Base-by-base conservation (phyloP, 805 yeast genomes). In the Metschnikowia proteae region DNA sequence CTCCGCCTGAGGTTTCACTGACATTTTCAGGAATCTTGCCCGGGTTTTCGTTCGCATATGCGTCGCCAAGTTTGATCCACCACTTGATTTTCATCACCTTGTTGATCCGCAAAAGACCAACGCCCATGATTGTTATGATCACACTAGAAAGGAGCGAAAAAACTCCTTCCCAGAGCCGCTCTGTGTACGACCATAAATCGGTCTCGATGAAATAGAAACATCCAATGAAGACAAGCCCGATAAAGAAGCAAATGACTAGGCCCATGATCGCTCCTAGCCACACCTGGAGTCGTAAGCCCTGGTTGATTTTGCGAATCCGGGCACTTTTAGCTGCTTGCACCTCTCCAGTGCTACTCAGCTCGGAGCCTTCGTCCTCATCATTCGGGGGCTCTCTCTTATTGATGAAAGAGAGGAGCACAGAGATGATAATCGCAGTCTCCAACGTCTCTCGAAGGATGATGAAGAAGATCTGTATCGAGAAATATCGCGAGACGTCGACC, bases 161-260 rank as follows among this genome's bases (percentile, higher is more conserved):
- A 0, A 83, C 67, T 6, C 96, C 96, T 63, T 90, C 97, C 87
- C 96, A 90, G 46, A 88, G 74, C 59, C 94, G 81, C 63, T 90
- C 97, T 36, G 96, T 85, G 51, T 82, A 70, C 6, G 91, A 80
- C 97, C 97, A 90, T 46, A 88, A 69, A 67, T 90, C 95, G 26
- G 83, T 81, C 11, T 96, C 96, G 29, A 91, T 68, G 39, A 82
- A 62, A 60, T 89, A 88, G 65, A 90, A 90, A 4, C 83, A 72
- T 8, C 75, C 67, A 30, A 90, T 81, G 61, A 90, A 86, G 0
- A 80, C 64, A 3, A 83, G 80, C 3, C 97, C 97, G 31, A 90
- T 77, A 4, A 85, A 49, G 49, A 86, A 62, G 60, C 97, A 89
- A 1, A 87, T 66, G 0, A 78, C 56, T 17, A 90, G 68, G 0